A percentile compares a stretch with the other conserved stretches of the same genome.
Conservation (phyloP, 331 rosid species). For the Quercus lobata region DNA sequence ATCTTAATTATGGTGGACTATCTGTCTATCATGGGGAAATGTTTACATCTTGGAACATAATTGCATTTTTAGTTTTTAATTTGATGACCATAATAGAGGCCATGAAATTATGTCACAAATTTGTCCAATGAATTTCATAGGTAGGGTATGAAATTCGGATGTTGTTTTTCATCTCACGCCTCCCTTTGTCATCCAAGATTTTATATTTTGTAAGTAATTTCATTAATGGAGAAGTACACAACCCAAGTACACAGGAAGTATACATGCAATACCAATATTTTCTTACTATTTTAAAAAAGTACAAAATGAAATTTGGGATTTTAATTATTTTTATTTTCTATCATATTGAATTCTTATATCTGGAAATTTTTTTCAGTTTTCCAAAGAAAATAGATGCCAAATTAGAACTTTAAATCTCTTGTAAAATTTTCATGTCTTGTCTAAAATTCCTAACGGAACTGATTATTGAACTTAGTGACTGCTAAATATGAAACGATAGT, state of each 20-base stretch:
- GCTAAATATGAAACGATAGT: neutral
- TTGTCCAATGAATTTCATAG: neutral
- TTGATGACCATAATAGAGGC: neutral
- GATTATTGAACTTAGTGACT: constrained; percentile 9
- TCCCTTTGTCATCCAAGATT: neutral
- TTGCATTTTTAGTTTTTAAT: neutral
- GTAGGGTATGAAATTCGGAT: neutral
- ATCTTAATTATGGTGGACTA: neutral
- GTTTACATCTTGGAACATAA: neutral
- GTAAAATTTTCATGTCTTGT: neutral
- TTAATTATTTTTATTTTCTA: constrained; percentile 13
- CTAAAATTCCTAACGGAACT: constrained; percentile 3
- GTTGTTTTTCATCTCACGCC: neutral
- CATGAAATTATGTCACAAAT: neutral
- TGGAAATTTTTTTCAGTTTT: neutral
- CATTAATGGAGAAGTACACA: too few species aligned
- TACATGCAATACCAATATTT: too few species aligned
- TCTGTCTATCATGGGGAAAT: neutral
- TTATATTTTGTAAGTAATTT: too few species aligned
- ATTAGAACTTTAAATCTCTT: neutral
- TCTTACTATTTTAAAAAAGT: neutral
- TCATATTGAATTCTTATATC: neutral
- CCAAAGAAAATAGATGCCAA: neutral
- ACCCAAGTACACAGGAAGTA: too few species aligned
- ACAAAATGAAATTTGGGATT: neutral